These are phyloP conservation scores for Fraxinus xanthoxyloides DNA, from an alignment of 305 asterid genomes.

Conservation along the genomic window DNA sequence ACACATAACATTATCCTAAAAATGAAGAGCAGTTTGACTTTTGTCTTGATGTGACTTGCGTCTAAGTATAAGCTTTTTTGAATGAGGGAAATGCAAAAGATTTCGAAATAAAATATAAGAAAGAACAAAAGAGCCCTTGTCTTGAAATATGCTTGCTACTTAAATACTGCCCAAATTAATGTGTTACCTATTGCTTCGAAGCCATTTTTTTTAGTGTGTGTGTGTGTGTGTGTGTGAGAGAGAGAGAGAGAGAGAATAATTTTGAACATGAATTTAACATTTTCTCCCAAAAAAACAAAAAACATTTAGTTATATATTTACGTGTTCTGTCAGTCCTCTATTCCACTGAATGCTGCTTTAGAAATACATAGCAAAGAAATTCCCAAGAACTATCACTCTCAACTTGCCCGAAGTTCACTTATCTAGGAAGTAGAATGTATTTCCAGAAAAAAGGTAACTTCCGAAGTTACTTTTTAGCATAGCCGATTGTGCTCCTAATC, in stretches of 20 bases:
- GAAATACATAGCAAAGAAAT: not conserved
- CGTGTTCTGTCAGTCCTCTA: slow-evolving; percentile 6
- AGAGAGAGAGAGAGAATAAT: not conserved
- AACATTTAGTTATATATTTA: not conserved
- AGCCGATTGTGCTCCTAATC: slow-evolving; percentile 10
- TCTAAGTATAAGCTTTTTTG: not conserved
- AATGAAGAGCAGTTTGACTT: not conserved
- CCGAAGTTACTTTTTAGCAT: not conserved
- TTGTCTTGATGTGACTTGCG: not conserved
- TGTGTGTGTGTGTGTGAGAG: not conserved
- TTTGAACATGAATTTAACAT: not conserved
- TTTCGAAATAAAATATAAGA: not conserved
- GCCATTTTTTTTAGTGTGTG: not conserved
- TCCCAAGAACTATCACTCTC: not conserved
- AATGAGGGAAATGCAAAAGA: not conserved
- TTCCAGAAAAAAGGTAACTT: not conserved
- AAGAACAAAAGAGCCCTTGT: not conserved
- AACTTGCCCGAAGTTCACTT: not conserved
- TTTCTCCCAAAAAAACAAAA: not conserved
- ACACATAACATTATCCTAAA: too few relatives aligned
- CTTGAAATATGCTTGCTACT: not conserved
- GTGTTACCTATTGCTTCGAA: not conserved
- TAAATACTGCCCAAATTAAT: not conserved
- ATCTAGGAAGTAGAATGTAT: not conserved
- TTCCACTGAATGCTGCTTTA: slow-evolving; percentile 6